Evolutionary conservation across 2,329 filamentous ascomycete species (phyloP).

Genomic region (Raffaelea deltoideospora): DNA sequence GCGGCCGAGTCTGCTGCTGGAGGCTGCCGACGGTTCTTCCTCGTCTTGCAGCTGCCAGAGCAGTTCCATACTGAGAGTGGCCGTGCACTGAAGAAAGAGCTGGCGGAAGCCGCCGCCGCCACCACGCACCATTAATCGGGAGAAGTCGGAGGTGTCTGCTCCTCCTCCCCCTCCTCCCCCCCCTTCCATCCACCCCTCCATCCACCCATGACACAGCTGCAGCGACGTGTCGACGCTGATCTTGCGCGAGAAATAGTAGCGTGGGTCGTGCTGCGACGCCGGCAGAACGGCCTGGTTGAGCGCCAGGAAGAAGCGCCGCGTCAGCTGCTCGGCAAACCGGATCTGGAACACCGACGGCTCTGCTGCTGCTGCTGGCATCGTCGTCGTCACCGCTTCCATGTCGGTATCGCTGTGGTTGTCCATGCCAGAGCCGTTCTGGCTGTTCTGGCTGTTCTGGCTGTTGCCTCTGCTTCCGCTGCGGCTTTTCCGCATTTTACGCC

Average conservation of each 20-base stretch:
- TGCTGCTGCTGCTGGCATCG: no score
- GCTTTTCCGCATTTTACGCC: constrained; percentile 2
- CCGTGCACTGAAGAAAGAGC: constrained; percentile 21
- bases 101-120: constrained; percentile 27
- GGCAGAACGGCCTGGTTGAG: constrained; percentile 37
- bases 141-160: constrained; percentile 20
- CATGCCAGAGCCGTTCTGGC: no score
- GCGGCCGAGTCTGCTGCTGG: no score
- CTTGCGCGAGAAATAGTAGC: constrained; percentile 38
- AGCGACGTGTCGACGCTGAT: constrained; percentile 26
- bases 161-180: no score
- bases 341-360: constrained; percentile 24
- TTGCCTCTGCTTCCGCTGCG: no score
- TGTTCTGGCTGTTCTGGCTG: no score
- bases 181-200: constrained; percentile 3
- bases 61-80: constrained; percentile 30
- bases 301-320: constrained; percentile 32
- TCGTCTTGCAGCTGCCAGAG: constrained; percentile 28
- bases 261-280: constrained; percentile 27
- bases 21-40: background rate
- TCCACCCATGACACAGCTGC: constrained; percentile 15
- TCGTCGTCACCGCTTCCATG: no score
- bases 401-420: no score
- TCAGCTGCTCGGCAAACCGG: constrained; percentile 24
- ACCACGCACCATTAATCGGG: constrained; percentile 23